Percentiles rank a stretch among this genome's conserved stretches.
These are phyloP conservation scores for Neurospora discreta DNA, from an alignment of 495 filamentous ascomycete genomes.

Conservation along the genomic window DNA sequence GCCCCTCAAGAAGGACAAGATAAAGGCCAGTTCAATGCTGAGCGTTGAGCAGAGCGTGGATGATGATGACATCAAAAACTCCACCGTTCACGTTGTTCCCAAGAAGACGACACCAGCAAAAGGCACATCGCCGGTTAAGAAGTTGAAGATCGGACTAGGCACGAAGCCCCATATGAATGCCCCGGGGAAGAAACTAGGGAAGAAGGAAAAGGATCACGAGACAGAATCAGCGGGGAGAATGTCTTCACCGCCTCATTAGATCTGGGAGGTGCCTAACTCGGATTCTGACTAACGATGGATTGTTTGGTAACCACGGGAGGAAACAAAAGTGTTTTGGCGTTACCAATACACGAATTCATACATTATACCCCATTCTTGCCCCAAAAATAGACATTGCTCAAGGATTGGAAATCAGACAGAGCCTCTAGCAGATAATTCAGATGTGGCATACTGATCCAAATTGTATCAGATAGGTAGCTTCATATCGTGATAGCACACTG, in stretches of 20 bases:
- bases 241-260: conserved; percentile 33
- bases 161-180: conserved; percentile 28
- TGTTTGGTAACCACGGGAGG: neutral
- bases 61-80: conserved; percentile 25
- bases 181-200: conserved; percentile 26
- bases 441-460: neutral
- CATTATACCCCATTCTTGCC: neutral
- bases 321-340: neutral
- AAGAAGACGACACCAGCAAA: conserved; percentile 33
- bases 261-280: neutral
- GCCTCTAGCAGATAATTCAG: neutral
- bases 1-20: conserved; percentile 33
- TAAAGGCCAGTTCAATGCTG: conserved; percentile 28
- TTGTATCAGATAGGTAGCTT: neutral
- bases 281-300: neutral
- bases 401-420: neutral
- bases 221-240: conserved; percentile 40
- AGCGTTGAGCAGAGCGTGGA: conserved; percentile 31
- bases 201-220: conserved; percentile 32
- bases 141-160: conserved; percentile 28
- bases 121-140: conserved; percentile 32
- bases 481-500: neutral
- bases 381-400: neutral
- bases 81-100: conserved; percentile 30
- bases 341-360: neutral